phyloP scores from a whole-genome alignment of 2,329 filamentous ascomycete genomes.

The Zymoseptoria passerinii region DNA sequence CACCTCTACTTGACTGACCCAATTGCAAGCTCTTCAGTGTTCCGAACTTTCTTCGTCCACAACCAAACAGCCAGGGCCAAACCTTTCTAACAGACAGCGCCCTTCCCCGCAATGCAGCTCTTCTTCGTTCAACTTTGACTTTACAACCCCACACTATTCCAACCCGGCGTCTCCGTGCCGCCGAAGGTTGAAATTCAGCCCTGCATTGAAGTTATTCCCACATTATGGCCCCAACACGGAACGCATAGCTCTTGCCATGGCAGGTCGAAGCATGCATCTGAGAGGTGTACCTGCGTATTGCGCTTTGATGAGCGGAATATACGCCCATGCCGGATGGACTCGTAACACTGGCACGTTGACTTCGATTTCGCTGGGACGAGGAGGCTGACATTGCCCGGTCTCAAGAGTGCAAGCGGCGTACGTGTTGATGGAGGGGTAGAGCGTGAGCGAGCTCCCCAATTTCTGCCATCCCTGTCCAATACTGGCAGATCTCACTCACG shows the following conservation, averaged over 20 bases:
- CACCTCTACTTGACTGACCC: neutral
- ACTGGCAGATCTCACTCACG: neutral
- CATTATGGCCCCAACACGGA: neutral
- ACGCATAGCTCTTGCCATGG: neutral
- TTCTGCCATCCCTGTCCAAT: neutral
- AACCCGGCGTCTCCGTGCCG: neutral
- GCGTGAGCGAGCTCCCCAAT: neutral
- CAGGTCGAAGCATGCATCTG: neutral
- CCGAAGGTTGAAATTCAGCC: neutral
- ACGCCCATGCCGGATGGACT: too few species aligned
- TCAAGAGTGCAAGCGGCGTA: neutral
- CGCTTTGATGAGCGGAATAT: too few species aligned
- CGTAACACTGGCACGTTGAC: too few species aligned
- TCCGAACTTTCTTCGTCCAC: neutral
- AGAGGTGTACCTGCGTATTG: too few species aligned
- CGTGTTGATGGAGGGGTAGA: neutral
- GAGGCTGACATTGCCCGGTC: neutral
- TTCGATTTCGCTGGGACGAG: too few species aligned
- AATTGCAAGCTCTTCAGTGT: neutral
- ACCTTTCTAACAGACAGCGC: too few species aligned
- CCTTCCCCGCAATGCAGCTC: neutral
- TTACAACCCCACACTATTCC: neutral
- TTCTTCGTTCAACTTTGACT: neutral
- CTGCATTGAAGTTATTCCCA: neutral
- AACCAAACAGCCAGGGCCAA: neutral